phyloP scores from a whole-genome alignment of 352 stramenopile genomes.

The Phytophthora nicotianae region DNA sequence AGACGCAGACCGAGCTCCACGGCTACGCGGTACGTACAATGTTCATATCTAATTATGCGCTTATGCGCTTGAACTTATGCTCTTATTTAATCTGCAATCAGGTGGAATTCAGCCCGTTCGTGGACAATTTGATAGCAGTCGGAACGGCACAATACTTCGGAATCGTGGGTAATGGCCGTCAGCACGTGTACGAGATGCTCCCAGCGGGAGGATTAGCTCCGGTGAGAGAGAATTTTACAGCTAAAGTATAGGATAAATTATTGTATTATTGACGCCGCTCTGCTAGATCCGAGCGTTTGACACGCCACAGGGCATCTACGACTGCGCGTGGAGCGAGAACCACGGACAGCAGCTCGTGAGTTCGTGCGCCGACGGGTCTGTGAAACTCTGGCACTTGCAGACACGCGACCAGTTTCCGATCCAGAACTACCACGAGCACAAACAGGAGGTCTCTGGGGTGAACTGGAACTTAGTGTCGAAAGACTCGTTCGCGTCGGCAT shows the following conservation, averaged over 20 bases:
- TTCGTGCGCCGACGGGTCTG: constrained; percentile 81
- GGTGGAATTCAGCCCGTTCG: constrained; percentile 93
- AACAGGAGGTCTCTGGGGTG: constrained; percentile 86
- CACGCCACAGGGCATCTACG: constrained; percentile 89
- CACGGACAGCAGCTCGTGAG: constrained; percentile 88
- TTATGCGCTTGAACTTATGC: neutral
- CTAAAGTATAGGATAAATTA: neutral
- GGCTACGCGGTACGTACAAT: constrained; percentile 57
- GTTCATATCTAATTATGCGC: neutral
- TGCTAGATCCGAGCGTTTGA: constrained; percentile 86
- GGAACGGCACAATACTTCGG: constrained; percentile 93
- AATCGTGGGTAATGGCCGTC: constrained; percentile 91
- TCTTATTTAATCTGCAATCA: constrained; percentile 35
- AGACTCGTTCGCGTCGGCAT: constrained; percentile 85
- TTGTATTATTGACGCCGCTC: neutral
- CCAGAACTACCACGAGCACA: constrained; percentile 87
- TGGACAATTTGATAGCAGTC: constrained; percentile 86
- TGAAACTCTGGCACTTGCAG: constrained; percentile 93
- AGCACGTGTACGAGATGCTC: constrained; percentile 84
- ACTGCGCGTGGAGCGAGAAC: constrained; percentile 91
- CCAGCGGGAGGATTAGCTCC: constrained; percentile 63
- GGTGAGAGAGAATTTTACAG: constrained; percentile 30
- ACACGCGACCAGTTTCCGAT: constrained; percentile 90
- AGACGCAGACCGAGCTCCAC: constrained; percentile 65
- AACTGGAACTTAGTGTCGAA: constrained; percentile 93